These are phyloP conservation scores for Trichoderma virens DNA, from an alignment of 495 filamentous ascomycete genomes.

Conservation along the genomic window DNA sequence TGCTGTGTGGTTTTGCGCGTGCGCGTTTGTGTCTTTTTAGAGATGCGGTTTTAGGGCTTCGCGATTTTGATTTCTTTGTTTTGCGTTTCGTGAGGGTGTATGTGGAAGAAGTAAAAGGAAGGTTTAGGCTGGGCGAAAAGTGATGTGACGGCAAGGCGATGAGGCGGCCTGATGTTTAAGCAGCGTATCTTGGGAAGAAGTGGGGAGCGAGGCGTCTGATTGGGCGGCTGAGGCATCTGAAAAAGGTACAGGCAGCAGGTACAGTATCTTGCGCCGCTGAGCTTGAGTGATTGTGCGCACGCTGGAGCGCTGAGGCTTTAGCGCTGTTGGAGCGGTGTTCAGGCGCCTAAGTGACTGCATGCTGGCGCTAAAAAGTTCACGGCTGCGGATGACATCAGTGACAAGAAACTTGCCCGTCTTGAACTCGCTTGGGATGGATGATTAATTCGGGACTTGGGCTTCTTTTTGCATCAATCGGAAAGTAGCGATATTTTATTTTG, in stretches of 20 bases:
- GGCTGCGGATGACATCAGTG: constrained; percentile 4
- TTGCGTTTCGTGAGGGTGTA: not conserved
- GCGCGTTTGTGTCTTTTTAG: not conserved
- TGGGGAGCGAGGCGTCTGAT: constrained; percentile 15
- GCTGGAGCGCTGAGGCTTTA: not conserved
- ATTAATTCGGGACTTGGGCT: not conserved
- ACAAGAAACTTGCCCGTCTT: not conserved
- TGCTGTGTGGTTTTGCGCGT: constrained; percentile 13
- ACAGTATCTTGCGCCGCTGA: constrained; percentile 1
- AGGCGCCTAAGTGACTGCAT: not conserved
- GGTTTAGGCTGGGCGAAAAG: not conserved
- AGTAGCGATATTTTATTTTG: not conserved
- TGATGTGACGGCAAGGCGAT: constrained; percentile 10
- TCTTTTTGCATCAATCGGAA: not conserved
- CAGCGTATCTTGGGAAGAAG: not conserved
- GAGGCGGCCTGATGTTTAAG: not conserved
- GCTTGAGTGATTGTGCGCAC: not conserved
- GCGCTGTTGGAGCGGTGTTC: no score
- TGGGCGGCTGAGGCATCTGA: constrained; percentile 11
- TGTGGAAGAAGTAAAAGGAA: not conserved
- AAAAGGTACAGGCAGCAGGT: not conserved
- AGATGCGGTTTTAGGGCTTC: not conserved
- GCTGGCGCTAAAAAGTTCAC: no score
- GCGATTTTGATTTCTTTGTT: not conserved
- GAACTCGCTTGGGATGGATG: not conserved